phyloP scores from a whole-genome alignment of 257 asterid species.

The Echium plantagineum region DNA sequence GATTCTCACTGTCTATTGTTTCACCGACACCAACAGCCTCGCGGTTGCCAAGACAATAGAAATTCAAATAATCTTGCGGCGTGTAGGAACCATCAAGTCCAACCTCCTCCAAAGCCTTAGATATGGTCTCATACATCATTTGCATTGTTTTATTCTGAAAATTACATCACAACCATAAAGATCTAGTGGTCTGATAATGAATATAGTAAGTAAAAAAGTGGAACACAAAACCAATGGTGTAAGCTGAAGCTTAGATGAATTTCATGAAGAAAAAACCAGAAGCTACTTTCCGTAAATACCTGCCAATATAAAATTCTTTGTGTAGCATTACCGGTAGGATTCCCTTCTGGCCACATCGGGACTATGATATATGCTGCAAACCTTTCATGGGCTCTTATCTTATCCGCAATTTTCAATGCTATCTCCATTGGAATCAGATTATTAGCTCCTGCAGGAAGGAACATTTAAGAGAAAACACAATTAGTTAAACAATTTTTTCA shows the following conservation, averaged over 20 bases:
- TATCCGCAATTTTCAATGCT: constrained; percentile 76
- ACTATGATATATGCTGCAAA: constrained; percentile 84
- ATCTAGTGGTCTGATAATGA: not conserved
- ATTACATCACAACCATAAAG: not conserved
- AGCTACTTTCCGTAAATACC: constrained; percentile 22
- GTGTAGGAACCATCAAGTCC: constrained; percentile 76
- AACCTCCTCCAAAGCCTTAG: constrained; percentile 88
- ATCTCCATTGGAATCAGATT: constrained; percentile 95
- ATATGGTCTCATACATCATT: constrained; percentile 95
- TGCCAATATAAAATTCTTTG: constrained; percentile 97
- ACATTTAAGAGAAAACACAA: no score
- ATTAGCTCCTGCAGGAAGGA: constrained; percentile 58
- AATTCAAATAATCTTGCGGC: constrained; percentile 87
- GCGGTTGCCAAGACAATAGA: constrained; percentile 90
- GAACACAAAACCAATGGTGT: not conserved
- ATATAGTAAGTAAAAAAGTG: no score
- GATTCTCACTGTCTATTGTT: constrained; percentile 23
- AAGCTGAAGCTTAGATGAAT: not conserved
- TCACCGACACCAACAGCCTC: constrained; percentile 40
- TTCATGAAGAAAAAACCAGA: not conserved
- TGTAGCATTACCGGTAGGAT: constrained; percentile 92
- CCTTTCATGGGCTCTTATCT: constrained; percentile 77
- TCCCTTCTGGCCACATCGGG: constrained; percentile 99
- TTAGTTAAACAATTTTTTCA: not conserved
- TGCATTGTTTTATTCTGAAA: constrained; percentile 92